Evolutionary conservation across 768 basidiomycete genomes (phyloP).

Genomic region (Lactarius vividus): DNA sequence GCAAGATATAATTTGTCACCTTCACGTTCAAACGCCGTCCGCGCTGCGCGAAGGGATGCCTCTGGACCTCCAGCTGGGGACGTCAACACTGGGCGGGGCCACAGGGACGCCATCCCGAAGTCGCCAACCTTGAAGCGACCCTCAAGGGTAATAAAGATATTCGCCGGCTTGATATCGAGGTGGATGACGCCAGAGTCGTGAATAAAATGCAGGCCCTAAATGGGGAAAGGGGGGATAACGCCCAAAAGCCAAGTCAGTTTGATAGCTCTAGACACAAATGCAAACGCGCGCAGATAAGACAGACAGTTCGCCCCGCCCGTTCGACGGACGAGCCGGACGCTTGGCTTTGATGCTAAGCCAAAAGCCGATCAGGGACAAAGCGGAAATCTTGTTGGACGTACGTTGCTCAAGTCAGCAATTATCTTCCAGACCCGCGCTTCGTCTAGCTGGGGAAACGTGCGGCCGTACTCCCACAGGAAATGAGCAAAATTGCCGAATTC

Average conservation of each 20-base stretch:
- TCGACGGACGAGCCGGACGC: neutral
- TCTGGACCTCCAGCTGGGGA: constrained; percentile 24
- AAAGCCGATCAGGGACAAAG: constrained; percentile 29
- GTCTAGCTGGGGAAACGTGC: constrained; percentile 77
- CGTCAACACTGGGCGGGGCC: constrained; percentile 58
- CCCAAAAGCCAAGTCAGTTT: constrained; percentile 29
- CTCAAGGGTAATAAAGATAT: constrained; percentile 84
- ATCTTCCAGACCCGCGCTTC: constrained; percentile 97
- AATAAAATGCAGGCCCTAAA: constrained; percentile 82
- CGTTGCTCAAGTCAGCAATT: constrained; percentile 82
- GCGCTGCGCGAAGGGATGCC: constrained; percentile 18
- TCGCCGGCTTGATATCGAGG: constrained; percentile 95
- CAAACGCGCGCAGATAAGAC: neutral
- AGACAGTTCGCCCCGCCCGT: neutral
- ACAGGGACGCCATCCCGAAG: constrained; percentile 96
- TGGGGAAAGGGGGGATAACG: constrained; percentile 10
- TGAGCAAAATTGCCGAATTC: constrained; percentile 86
- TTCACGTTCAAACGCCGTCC: constrained; percentile 80
- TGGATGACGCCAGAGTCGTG: constrained; percentile 89
- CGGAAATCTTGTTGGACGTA: constrained; percentile 42
- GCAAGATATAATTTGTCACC: constrained; percentile 98
- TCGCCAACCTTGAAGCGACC: constrained; percentile 97
- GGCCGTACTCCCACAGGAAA: constrained; percentile 91
- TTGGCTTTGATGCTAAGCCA: constrained; percentile 27
- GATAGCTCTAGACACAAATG: neutral